Conservation (phyloP, 2,329 filamentous ascomycete species). For the Stagonosporopsis tanaceti region DNA sequence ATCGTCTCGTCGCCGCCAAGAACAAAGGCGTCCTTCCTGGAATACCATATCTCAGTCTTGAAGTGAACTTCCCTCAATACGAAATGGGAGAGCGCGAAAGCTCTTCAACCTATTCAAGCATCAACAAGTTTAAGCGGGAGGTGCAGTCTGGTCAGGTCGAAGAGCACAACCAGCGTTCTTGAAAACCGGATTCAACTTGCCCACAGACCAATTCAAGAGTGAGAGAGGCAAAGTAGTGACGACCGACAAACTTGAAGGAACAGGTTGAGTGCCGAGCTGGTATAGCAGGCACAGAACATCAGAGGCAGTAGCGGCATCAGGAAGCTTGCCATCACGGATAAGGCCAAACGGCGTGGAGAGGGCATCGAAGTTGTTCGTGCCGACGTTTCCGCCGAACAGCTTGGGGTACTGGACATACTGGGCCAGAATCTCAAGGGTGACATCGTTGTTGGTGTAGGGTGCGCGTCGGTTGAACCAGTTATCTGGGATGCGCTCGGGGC, state of each 20-base stretch:
- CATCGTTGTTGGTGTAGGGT: conserved; percentile 48
- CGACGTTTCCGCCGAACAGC: conserved; percentile 55
- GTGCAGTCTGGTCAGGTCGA: conserved; percentile 53
- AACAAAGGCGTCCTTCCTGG: background rate
- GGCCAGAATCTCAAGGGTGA: conserved; percentile 51
- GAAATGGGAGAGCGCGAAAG: conserved; percentile 18
- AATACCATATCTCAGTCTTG: no score
- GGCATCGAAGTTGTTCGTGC: conserved; percentile 48
- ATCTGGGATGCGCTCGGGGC: conserved; percentile 50
- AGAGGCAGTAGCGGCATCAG: conserved; percentile 29
- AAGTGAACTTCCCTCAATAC: background rate
- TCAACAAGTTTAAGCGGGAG: background rate
- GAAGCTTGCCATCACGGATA: conserved; percentile 52
- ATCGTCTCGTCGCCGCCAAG: background rate
- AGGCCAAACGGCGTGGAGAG: conserved; percentile 47
- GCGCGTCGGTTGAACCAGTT: conserved; percentile 50
- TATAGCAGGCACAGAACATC: conserved; percentile 55
- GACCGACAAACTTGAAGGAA: conserved; percentile 43
- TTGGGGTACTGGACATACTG: conserved; percentile 55
- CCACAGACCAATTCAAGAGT: conserved; percentile 25
- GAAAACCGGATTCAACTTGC: conserved; percentile 36
- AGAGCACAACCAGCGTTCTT: conserved; percentile 53
- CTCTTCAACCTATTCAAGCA: conserved; percentile 16
- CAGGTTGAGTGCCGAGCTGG: conserved; percentile 49
- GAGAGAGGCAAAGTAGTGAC: conserved; percentile 22